Evolutionary conservation across 2,329 filamentous ascomycete species (phyloP).

Genomic region (Talaromyces sp.): DNA sequence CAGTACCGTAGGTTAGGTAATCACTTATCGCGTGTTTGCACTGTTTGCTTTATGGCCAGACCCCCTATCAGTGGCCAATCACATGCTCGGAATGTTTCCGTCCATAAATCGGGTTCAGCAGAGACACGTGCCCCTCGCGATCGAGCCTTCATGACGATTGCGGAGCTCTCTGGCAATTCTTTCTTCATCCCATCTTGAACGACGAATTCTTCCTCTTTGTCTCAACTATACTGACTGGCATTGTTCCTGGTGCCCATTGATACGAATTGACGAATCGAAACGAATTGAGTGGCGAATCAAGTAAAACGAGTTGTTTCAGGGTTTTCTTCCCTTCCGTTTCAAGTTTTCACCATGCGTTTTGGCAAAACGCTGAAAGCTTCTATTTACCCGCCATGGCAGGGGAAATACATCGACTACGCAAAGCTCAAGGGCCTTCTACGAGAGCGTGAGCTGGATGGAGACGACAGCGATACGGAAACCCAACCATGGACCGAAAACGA

Average conservation of each 20-base stretch:
- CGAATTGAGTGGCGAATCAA: background rate
- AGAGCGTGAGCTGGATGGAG: slow-evolving; percentile 59
- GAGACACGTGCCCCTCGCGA: slow-evolving; percentile 10
- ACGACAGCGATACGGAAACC: slow-evolving; percentile 49
- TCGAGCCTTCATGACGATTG: background rate
- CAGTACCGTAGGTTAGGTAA: background rate
- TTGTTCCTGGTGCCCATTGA: background rate
- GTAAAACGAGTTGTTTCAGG: background rate
- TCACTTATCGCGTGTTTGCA: slow-evolving; percentile 1
- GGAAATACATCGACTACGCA: slow-evolving; percentile 89
- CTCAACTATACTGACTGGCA: background rate
- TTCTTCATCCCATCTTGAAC: background rate
- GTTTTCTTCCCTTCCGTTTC: slow-evolving; percentile 9
- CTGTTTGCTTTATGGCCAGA: background rate
- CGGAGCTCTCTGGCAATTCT: background rate
- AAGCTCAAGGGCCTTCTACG: slow-evolving; percentile 87
- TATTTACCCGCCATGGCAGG: slow-evolving; percentile 81
- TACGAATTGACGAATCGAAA: too few species aligned
- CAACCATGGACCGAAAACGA: slow-evolving; percentile 84
- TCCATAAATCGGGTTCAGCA: background rate
- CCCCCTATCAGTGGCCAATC: slow-evolving; percentile 7
- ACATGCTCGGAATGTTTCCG: background rate
- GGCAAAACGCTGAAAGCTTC: slow-evolving; percentile 78
- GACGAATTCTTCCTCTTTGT: background rate
- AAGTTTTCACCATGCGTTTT: slow-evolving; percentile 68